A percentile compares a stretch with the other conserved stretches of the same genome.
phyloP scores from a whole-genome alignment of 2,329 filamentous ascomycete species.

The Fusarium compactum region DNA sequence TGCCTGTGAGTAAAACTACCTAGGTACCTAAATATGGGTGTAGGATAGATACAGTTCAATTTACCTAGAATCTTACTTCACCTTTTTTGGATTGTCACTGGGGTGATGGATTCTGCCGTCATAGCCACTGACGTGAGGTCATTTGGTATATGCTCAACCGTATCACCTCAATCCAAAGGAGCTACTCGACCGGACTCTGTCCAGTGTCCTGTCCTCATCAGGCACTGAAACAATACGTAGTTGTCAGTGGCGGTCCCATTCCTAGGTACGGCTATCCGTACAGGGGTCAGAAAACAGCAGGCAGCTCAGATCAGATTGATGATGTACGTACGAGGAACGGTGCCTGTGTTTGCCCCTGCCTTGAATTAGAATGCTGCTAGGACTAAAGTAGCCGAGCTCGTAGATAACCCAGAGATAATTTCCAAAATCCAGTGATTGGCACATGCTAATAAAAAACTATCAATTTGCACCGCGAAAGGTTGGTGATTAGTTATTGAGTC shows the following conservation, averaged over 20 bases:
- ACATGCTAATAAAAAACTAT: slow-evolving; percentile 1
- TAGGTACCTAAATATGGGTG: not conserved
- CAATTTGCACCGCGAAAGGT: not conserved
- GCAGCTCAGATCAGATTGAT: slow-evolving; percentile 9
- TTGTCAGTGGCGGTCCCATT: slow-evolving; percentile 20
- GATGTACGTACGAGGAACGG: slow-evolving; percentile 21
- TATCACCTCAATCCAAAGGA: slow-evolving; percentile 1
- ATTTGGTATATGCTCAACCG: not conserved
- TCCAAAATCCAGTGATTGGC: slow-evolving; percentile 14
- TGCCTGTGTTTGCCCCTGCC: slow-evolving; percentile 31
- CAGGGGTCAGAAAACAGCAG: slow-evolving; percentile 14
- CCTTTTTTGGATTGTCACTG: not conserved
- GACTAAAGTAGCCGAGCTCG: slow-evolving; percentile 24
- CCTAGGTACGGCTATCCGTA: not conserved
- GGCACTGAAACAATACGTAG: slow-evolving; percentile 7
- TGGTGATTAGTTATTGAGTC: not conserved
- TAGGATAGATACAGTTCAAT: not conserved
- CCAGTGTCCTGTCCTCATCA: not conserved
- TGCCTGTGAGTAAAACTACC: not conserved
- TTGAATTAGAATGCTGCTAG: slow-evolving; percentile 25
- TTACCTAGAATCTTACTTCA: not conserved
- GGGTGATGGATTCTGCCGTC: slow-evolving; percentile 1
- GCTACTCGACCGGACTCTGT: not conserved
- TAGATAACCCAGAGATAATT: slow-evolving; percentile 4
- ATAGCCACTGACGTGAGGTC: slow-evolving; percentile 20